Conservation (phyloP, 1,284 basidiomycete species). For the Inonotus hispidus region DNA sequence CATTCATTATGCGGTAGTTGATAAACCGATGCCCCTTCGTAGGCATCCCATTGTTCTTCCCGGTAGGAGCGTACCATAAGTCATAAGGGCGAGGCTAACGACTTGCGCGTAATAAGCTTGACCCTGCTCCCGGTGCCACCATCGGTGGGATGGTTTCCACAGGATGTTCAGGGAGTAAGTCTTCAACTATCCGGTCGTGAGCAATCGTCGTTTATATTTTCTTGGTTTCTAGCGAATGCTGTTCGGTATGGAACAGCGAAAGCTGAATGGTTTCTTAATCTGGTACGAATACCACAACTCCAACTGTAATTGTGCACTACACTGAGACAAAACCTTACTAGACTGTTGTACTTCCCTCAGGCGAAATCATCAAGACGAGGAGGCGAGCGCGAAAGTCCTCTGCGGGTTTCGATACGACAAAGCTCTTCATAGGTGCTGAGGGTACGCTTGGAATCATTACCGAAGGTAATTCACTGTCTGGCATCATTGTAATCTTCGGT, state of each 20-base stretch:
- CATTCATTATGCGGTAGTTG: background rate
- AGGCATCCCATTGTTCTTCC: conserved; percentile 83
- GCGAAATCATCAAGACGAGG: conserved; percentile 92
- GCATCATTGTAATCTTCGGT: background rate
- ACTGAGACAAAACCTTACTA: conserved; percentile 26
- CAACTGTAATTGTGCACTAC: background rate
- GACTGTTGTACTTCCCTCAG: conserved; percentile 87
- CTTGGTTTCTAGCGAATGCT: conserved; percentile 60
- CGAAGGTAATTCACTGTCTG: conserved; percentile 48
- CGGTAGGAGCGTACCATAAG: conserved; percentile 43
- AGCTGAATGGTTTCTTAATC: conserved; percentile 81
- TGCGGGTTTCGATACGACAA: conserved; percentile 87
- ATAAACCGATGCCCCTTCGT: background rate
- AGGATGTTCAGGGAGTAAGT: conserved; percentile 72
- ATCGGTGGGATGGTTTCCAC: conserved; percentile 92
- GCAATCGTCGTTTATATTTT: background rate
- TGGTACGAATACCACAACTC: conserved; percentile 37
- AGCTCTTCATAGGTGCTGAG: conserved; percentile 92
- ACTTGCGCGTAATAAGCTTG: conserved; percentile 43
- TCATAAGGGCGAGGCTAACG: conserved; percentile 1
- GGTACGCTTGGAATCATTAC: conserved; percentile 92
- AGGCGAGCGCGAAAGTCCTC: conserved; percentile 83
- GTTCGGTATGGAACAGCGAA: conserved; percentile 86
- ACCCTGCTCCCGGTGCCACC: conserved; percentile 75
- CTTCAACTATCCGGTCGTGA: background rate